Conservation (phyloP, 2,329 filamentous ascomycete species). For the Juglanconis juglandina region DNA sequence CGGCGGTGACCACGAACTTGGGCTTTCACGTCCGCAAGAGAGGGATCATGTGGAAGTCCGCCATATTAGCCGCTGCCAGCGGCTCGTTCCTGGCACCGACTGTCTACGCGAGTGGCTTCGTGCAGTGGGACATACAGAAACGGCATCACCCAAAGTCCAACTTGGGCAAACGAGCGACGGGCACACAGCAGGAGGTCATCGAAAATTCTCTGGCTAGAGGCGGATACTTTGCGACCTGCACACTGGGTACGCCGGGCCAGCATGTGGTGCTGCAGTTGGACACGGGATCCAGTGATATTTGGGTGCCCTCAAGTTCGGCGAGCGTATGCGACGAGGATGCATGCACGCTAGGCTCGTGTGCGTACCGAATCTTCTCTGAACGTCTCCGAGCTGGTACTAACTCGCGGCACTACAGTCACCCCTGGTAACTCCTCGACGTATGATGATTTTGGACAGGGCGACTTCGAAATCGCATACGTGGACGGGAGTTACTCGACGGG, state of each 20-base stretch:
- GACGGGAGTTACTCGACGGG: constrained; percentile 55
- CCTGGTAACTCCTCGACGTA: constrained; percentile 44
- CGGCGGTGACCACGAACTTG: background rate
- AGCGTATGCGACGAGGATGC: constrained; percentile 36
- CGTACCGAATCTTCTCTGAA: constrained; percentile 29
- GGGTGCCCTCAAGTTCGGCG: constrained; percentile 46
- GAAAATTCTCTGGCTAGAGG: constrained; percentile 42
- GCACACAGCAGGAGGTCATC: constrained; percentile 41
- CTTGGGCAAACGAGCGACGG: constrained; percentile 35
- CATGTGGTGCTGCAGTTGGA: constrained; percentile 57
- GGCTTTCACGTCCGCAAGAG: background rate
- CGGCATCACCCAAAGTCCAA: constrained; percentile 27
- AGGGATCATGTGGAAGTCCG: background rate
- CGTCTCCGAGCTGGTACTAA: constrained; percentile 4
- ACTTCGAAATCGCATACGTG: constrained; percentile 60
- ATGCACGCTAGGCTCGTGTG: constrained; percentile 46
- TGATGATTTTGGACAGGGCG: constrained; percentile 35
- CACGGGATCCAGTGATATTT: constrained; percentile 64
- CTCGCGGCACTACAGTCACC: constrained; percentile 37
- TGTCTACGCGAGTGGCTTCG: constrained; percentile 29
- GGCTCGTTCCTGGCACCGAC: constrained; percentile 22
- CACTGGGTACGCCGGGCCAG: constrained; percentile 56
- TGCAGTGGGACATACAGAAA: constrained; percentile 48
- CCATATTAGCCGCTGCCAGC: constrained; percentile 18
- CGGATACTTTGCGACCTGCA: constrained; percentile 55